Conservation (phyloP, 768 basidiomycete species). For the Podaxis sp. region DNA sequence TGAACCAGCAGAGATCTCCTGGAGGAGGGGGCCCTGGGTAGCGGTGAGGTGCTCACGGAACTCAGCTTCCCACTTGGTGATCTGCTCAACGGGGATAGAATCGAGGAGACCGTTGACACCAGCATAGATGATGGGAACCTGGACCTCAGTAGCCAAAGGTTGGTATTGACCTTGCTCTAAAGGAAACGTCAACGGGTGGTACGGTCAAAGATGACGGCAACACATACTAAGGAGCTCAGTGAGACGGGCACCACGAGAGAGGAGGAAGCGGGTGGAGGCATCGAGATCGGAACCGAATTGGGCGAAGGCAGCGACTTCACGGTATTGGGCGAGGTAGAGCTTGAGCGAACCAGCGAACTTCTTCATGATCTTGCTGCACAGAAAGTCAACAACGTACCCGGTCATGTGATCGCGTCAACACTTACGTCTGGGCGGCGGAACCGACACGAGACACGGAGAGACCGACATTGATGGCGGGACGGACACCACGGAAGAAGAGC, state of each 20-base stretch:
- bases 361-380: constrained; percentile 94
- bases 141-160: constrained; percentile 90
- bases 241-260: constrained; percentile 96
- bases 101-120: constrained; percentile 99
- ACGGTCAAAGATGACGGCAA: not conserved
- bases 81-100: constrained; percentile 91
- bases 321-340: constrained; percentile 99
- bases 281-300: constrained; percentile 99
- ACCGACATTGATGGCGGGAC: constrained; percentile 99
- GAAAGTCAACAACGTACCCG: constrained; percentile 5
- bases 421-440: constrained; percentile 98
- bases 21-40: constrained; percentile 72
- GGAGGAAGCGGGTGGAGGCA: constrained; percentile 97
- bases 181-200: constrained; percentile 21
- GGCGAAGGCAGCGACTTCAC: constrained; percentile 99
- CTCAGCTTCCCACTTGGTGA: constrained; percentile 89
- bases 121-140: constrained; percentile 98
- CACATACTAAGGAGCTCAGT: constrained; percentile 89
- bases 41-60: constrained; percentile 87
- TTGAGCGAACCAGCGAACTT: constrained; percentile 99
- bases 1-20: constrained; percentile 79
- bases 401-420: constrained; percentile 13
- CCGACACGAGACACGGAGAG: constrained; percentile 99
- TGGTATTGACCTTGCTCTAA: constrained; percentile 98
- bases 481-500: constrained; percentile 99